phyloP scores from a whole-genome alignment of 257 asterid genomes.

The Ocimum tenuiflorum region DNA sequence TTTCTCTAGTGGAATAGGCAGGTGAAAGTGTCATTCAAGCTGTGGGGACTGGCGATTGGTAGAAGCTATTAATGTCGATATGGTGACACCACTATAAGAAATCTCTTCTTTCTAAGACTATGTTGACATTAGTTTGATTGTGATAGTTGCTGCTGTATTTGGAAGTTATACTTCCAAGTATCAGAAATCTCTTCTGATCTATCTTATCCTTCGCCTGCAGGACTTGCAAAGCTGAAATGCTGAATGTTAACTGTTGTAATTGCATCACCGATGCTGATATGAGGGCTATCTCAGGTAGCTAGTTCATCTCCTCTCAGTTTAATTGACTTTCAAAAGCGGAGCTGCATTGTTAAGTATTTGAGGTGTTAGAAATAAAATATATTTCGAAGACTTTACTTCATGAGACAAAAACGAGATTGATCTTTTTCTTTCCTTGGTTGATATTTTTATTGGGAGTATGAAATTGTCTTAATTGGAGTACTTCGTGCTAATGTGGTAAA shows the following conservation, averaged over 20 bases:
- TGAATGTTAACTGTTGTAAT: constrained; percentile 86
- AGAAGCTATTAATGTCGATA: neutral
- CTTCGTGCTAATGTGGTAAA: neutral
- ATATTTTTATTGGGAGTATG: neutral
- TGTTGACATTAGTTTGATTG: neutral
- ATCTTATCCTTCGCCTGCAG: constrained; percentile 34
- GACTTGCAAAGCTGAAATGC: constrained; percentile 69
- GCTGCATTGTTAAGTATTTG: constrained; percentile 4
- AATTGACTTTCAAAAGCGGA: neutral
- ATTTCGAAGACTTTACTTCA: too few relatives aligned
- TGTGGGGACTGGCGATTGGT: neutral
- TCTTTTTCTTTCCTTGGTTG: too few relatives aligned
- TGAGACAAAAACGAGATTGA: too few relatives aligned
- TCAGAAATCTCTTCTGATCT: neutral
- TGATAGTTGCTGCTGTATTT: too few relatives aligned
- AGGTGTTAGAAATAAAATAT: neutral
- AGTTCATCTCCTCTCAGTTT: constrained; percentile 10
- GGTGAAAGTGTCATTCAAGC: neutral
- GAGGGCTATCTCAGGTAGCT: constrained; percentile 71
- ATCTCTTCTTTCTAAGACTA: neutral
- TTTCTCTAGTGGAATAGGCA: neutral
- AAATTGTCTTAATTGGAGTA: neutral
- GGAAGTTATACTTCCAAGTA: neutral
- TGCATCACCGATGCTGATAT: constrained; percentile 87
- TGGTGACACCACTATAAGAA: too few relatives aligned